These are phyloP conservation scores for Alternaria arbusti DNA, from an alignment of 2,329 filamentous ascomycete species.

Conservation along the genomic window DNA sequence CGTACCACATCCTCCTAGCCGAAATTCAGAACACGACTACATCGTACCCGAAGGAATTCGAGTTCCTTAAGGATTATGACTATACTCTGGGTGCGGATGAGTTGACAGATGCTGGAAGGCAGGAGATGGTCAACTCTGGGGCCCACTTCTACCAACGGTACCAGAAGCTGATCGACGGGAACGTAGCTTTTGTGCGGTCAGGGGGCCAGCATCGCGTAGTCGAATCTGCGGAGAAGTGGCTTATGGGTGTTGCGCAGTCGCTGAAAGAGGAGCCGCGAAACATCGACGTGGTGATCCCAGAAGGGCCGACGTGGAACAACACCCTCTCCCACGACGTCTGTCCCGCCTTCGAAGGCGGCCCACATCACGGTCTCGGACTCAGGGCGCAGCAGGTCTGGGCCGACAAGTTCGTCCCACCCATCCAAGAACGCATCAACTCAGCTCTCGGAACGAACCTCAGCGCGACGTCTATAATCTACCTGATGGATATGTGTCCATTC, in stretches of 20 bases:
- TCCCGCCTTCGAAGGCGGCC: conserved; percentile 69
- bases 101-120: conserved; percentile 71
- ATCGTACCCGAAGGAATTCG: conserved; percentile 67
- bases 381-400: conserved; percentile 65
- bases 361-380: conserved; percentile 56
- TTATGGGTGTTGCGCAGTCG: conserved; percentile 71
- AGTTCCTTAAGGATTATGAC: conserved; percentile 73
- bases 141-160: conserved; percentile 79
- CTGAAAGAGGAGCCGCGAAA: conserved; percentile 51
- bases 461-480: conserved; percentile 65
- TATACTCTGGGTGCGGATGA: conserved; percentile 75
- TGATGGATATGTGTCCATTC: conserved; percentile 93
- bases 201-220: conserved; percentile 75
- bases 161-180: conserved; percentile 61
- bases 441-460: conserved; percentile 74
- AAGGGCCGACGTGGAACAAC: conserved; percentile 74
- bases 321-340: conserved; percentile 79
- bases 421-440: conserved; percentile 72
- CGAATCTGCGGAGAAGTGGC: conserved; percentile 76
- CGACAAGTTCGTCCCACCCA: conserved; percentile 68
- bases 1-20: conserved; percentile 69
- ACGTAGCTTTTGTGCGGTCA: conserved; percentile 73
- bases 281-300: conserved; percentile 69
- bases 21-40: conserved; percentile 66
- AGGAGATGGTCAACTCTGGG: conserved; percentile 77